Evolutionary conservation across 129 eudicot species (phyloP).

Genomic region (Flaveria ramosissima): DNA sequence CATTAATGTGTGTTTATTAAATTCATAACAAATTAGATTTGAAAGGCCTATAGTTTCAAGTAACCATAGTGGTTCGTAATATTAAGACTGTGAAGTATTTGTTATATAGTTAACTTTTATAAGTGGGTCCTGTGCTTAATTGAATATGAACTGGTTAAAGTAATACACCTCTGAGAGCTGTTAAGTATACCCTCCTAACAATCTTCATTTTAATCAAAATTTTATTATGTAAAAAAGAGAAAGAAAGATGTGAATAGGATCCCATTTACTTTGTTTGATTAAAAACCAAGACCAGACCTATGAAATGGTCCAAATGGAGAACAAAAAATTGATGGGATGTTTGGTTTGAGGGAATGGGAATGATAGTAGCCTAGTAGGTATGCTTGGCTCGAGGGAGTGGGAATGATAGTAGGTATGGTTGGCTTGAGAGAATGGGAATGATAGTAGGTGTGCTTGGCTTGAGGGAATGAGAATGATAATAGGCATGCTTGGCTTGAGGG

Average conservation of each 20-base stretch:
- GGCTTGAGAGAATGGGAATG: neutral
- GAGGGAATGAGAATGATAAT: neutral
- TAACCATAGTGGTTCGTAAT: constrained; percentile 5
- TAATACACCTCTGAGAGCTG: neutral
- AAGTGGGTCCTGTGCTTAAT: neutral
- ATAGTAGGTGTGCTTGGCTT: neutral
- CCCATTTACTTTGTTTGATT: neutral
- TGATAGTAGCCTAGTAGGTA: neutral
- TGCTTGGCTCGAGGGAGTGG: neutral
- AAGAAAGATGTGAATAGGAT: neutral
- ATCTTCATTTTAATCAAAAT: neutral
- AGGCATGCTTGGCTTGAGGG: neutral
- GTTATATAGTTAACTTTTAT: neutral
- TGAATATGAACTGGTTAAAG: neutral
- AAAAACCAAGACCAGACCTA: neutral
- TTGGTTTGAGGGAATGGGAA: neutral
- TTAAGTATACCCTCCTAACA: neutral
- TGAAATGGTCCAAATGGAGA: neutral
- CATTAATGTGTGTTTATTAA: neutral
- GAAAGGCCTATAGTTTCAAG: neutral
- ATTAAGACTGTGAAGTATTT: neutral
- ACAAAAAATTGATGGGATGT: neutral
- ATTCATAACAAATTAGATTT: neutral
- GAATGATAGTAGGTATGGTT: neutral
- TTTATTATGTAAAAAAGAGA: neutral